These are phyloP conservation scores for Lasiodiplodia gonubiensis DNA, from an alignment of 2,329 filamentous ascomycete species.

Conservation along the genomic window DNA sequence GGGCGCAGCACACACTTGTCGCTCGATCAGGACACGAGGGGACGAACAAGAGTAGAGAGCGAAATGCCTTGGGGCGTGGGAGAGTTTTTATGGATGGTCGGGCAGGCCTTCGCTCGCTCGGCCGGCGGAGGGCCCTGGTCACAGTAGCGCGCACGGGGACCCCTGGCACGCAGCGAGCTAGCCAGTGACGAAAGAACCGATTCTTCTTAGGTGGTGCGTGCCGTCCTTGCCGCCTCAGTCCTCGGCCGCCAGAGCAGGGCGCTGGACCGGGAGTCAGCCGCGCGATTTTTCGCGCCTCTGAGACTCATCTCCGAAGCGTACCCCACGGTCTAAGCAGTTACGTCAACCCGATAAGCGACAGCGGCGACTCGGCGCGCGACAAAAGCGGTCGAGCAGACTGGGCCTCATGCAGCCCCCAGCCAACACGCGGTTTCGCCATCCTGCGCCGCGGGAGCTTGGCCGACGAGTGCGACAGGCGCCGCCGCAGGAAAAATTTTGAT, in stretches of 20 bases:
- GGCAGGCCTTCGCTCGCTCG: constrained; percentile 6
- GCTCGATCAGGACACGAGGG: constrained; percentile 29
- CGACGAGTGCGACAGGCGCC: constrained; percentile 10
- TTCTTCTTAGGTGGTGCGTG: constrained; percentile 23
- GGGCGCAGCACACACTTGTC: constrained; percentile 29
- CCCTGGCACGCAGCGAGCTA: constrained; percentile 22
- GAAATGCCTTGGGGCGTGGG: constrained; percentile 8
- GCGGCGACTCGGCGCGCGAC: constrained; percentile 20
- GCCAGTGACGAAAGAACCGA: constrained; percentile 28
- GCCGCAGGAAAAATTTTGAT: constrained; percentile 2
- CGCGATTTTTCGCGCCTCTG: constrained; percentile 27
- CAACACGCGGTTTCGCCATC: constrained; percentile 18
- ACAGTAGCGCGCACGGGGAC: constrained; percentile 19
- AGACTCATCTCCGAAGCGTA: constrained; percentile 23
- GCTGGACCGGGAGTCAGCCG: constrained; percentile 26
- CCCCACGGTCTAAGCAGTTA: constrained; percentile 26
- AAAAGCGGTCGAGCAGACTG: constrained; percentile 28
- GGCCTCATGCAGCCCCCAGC: constrained; percentile 26
- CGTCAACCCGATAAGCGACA: constrained; percentile 27
- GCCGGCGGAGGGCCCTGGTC: constrained; percentile 14
- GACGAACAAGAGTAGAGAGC: constrained; percentile 29
- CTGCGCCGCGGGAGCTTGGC: constrained; percentile 23
- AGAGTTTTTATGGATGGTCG: constrained; percentile 27
- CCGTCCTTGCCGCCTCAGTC: constrained; percentile 27
- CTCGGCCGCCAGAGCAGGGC: constrained; percentile 17